Evolutionary conservation across 2,329 filamentous ascomycete species (phyloP).

Genomic region (Sporothrix euskadiensis): DNA sequence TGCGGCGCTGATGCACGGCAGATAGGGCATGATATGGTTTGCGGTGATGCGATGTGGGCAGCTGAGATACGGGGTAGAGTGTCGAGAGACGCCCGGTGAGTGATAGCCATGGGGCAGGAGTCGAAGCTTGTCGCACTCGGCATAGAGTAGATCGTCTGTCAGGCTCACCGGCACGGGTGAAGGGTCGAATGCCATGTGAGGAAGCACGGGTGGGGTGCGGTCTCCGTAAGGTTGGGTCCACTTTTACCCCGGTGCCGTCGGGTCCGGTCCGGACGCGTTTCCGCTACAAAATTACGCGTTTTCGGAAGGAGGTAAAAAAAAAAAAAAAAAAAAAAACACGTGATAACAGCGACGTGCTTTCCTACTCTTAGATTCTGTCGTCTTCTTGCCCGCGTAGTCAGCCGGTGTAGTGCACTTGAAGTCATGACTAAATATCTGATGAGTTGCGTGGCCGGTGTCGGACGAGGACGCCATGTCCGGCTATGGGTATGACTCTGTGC

Average conservation of each 20-base stretch:
- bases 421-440: no score
- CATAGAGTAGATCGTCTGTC: neutral
- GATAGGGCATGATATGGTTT: neutral
- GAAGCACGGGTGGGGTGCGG: neutral
- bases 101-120: neutral
- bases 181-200: neutral
- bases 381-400: no score
- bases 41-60: neutral
- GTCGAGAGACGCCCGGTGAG: neutral
- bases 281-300: neutral
- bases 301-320: neutral
- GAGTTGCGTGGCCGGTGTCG: no score
- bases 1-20: neutral
- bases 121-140: neutral
- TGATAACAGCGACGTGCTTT: neutral
- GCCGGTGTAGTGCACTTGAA: no score
- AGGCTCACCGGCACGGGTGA: no score
- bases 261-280: neutral
- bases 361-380: neutral
- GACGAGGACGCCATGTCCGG: no score
- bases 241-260: neutral
- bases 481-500: no score
- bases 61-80: neutral
- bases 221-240: neutral
- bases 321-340: no score